Evolutionary conservation across 2,329 filamentous ascomycete species (phyloP).

Genomic region (Fusarium nygamai): DNA sequence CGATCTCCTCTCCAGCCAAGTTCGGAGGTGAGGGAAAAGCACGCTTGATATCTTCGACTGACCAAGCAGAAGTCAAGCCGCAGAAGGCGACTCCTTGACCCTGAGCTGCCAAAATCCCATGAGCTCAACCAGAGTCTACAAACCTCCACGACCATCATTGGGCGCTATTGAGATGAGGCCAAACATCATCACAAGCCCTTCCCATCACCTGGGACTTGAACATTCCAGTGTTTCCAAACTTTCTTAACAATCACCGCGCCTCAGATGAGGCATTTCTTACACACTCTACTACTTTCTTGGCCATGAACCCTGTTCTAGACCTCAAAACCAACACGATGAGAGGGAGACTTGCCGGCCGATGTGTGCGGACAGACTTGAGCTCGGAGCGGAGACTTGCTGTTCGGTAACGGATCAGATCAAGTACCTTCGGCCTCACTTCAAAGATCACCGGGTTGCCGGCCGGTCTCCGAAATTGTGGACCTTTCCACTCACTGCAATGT

Average conservation of each 20-base stretch:
- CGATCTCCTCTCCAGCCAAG: neutral
- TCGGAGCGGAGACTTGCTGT: slow-evolving; percentile 18
- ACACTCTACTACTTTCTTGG: slow-evolving; percentile 20
- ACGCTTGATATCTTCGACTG: neutral
- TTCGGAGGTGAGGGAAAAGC: slow-evolving; percentile 3
- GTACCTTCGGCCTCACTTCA: slow-evolving; percentile 10
- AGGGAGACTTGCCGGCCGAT: slow-evolving; percentile 13
- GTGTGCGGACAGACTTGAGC: slow-evolving; percentile 8
- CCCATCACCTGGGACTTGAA: neutral
- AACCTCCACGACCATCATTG: neutral
- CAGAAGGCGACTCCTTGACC: neutral
- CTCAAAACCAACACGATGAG: neutral
- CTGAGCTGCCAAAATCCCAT: neutral
- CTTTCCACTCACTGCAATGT: neutral
- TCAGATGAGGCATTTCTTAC: slow-evolving; percentile 26
- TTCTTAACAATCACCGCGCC: neutral
- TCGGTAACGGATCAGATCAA: slow-evolving; percentile 37
- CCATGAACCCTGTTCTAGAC: slow-evolving; percentile 19
- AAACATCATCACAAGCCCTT: neutral
- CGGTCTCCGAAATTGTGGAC: slow-evolving; percentile 11
- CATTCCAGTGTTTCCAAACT: neutral
- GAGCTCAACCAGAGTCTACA: neutral
- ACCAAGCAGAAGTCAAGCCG: neutral
- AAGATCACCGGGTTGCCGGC: slow-evolving; percentile 6
- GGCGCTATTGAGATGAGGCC: neutral